phyloP scores from a whole-genome alignment of 225 moss, liverwort and hornwort genomes.

The Climacium dendroides region DNA sequence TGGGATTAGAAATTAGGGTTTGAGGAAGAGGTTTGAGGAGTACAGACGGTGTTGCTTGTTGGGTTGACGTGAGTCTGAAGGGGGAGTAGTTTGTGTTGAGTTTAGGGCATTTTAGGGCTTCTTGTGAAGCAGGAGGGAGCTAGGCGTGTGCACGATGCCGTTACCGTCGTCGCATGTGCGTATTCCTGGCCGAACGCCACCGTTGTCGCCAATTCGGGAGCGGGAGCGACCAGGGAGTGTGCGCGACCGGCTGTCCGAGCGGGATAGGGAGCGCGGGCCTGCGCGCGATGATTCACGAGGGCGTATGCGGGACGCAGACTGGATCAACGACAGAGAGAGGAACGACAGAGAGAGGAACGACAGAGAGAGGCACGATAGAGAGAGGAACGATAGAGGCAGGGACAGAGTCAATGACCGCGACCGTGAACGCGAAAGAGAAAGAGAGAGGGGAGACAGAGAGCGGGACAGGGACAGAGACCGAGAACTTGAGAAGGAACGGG shows the following conservation, averaged over 20 bases:
- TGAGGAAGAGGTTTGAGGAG: neutral
- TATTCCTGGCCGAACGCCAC: constrained; percentile 25
- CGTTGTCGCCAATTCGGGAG: constrained; percentile 32
- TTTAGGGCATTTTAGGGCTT: neutral
- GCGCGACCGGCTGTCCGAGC: constrained; percentile 25
- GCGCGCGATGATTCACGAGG: constrained; percentile 19
- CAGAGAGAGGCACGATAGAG: no score
- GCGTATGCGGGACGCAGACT: constrained; percentile 24
- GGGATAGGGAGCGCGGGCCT: constrained; percentile 21
- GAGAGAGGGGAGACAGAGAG: constrained; percentile 15
- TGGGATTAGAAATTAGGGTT: neutral
- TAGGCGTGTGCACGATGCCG: constrained; percentile 17
- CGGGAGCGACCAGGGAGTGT: constrained; percentile 13
- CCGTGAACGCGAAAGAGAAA: constrained; percentile 19
- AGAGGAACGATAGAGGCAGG: constrained; percentile 13
- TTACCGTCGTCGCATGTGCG: constrained; percentile 22
- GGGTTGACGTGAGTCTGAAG: neutral
- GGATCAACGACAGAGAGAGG: constrained; percentile 14
- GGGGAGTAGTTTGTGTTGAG: neutral
- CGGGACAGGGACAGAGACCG: constrained; percentile 11
- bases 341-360: constrained; percentile 16
- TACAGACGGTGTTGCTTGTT: neutral
- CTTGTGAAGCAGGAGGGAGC: neutral
- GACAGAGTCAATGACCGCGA: constrained; percentile 30
- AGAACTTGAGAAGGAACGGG: constrained; percentile 5